phyloP scores from a whole-genome alignment of 345 rosid genomes.

The Syzygium grande region DNA sequence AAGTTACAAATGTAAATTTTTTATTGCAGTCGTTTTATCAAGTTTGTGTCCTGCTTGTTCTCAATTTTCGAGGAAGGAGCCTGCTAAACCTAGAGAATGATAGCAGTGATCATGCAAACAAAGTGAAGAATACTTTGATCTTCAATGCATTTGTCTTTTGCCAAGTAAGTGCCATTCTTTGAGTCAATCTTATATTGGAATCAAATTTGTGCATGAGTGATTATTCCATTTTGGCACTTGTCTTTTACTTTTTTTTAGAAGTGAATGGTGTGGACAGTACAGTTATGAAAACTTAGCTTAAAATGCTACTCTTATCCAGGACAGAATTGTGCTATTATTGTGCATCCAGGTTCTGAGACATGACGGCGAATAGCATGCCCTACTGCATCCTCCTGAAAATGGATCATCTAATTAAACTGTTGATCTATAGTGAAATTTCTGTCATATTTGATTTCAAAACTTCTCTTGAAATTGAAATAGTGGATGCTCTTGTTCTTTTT shows the following conservation, averaged over 20 bases:
- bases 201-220: background rate
- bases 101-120: slow-evolving; percentile 21
- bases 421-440: background rate
- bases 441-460: background rate
- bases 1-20: background rate
- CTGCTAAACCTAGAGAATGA: slow-evolving; percentile 40
- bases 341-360: background rate
- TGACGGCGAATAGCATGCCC: background rate
- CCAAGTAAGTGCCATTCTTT: slow-evolving; percentile 45
- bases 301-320: background rate
- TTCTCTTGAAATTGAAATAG: background rate
- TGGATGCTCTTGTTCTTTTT: background rate
- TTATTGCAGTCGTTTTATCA: slow-evolving; percentile 69
- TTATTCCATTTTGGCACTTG: background rate
- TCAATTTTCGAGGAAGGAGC: slow-evolving; percentile 58
- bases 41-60: slow-evolving; percentile 63
- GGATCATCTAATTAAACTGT: background rate
- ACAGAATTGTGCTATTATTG: background rate
- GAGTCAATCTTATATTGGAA: background rate
- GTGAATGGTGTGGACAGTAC: background rate
- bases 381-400: background rate
- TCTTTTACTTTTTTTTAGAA: background rate
- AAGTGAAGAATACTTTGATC: slow-evolving; percentile 78
- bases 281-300: background rate
- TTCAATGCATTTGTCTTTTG: slow-evolving; percentile 92